These are phyloP conservation scores for Ceratobasidium papillatum DNA, from an alignment of 1,284 basidiomycete genomes.

Conservation along the genomic window DNA sequence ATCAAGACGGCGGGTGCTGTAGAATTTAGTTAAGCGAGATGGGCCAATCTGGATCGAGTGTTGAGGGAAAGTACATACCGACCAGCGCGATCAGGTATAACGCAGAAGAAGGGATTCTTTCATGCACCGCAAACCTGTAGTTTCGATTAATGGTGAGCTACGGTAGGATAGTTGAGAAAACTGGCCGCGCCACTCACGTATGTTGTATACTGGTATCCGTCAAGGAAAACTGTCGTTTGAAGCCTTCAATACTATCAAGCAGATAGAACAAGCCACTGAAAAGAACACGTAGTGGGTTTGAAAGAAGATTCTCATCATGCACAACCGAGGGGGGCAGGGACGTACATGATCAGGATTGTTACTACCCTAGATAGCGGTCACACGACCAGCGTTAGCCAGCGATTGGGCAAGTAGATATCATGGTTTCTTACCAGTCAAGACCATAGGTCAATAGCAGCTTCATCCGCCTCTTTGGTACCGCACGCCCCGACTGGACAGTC, in stretches of 20 bases:
- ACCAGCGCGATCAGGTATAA: conserved; percentile 32
- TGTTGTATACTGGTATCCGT: conserved; percentile 62
- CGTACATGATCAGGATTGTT: conserved; percentile 75
- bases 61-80: not conserved
- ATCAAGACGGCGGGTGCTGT: conserved; percentile 75
- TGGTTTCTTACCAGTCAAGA: conserved; percentile 17
- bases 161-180: conserved; percentile 59
- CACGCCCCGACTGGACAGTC: not conserved
- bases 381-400: conserved; percentile 20
- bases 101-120: conserved; percentile 74
- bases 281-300: not conserved
- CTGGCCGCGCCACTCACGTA: not conserved
- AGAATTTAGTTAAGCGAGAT: conserved; percentile 72
- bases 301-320: conserved; percentile 12
- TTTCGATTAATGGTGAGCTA: not conserved
- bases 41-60: conserved; percentile 52
- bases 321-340: conserved; percentile 43
- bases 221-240: conserved; percentile 84
- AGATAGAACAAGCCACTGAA: conserved; percentile 71
- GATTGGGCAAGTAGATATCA: not conserved
- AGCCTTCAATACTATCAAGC: conserved; percentile 78
- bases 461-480: conserved; percentile 19
- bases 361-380: conserved; percentile 62
- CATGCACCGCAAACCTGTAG: conserved; percentile 70
- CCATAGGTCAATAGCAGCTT: conserved; percentile 33